phyloP scores from a whole-genome alignment of 2,329 filamentous ascomycete genomes.

The Claviceps fusiformis region DNA sequence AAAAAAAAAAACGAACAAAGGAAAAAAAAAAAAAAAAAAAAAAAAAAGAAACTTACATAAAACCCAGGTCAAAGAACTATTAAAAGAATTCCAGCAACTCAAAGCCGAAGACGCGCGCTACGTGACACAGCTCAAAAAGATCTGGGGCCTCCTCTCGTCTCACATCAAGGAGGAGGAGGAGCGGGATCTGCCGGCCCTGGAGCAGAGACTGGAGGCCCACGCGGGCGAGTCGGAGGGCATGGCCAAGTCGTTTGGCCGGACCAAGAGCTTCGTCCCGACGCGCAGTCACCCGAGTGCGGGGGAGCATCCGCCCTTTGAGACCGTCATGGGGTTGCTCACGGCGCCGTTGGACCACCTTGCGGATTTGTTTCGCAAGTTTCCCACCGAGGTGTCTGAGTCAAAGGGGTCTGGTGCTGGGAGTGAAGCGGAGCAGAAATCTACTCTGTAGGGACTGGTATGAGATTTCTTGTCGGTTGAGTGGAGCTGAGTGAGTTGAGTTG shows the following conservation, averaged over 20 bases:
- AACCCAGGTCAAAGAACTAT: constrained; percentile 34
- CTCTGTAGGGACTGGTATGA: background rate
- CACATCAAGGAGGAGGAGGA: constrained; percentile 39
- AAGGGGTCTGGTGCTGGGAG: background rate
- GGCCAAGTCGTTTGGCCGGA: constrained; percentile 31
- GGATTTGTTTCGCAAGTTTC: constrained; percentile 43
- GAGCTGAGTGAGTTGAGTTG: background rate
- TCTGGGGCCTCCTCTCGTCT: constrained; percentile 28
- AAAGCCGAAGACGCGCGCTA: constrained; percentile 26
- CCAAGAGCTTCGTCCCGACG: constrained; percentile 39
- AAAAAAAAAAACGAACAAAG: no score
- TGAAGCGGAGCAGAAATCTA: background rate
- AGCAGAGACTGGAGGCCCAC: constrained; percentile 23
- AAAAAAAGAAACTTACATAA: background rate
- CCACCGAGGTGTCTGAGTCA: constrained; percentile 14
- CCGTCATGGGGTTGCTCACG: constrained; percentile 35
- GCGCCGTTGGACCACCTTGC: constrained; percentile 42
- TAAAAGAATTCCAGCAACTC: constrained; percentile 36
- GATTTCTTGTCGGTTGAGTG: no score
- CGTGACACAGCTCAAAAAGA: constrained; percentile 24
- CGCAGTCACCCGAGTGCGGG: constrained; percentile 36
- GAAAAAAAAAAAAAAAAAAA: no score
- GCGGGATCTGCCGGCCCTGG: constrained; percentile 33
- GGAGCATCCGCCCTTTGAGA: constrained; percentile 42
- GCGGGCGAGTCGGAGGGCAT: constrained; percentile 21